A percentile compares a stretch with the other conserved stretches of the same genome.
Conservation (phyloP, 2,329 filamentous ascomycete species). For the Beauveria pseudobassiana region DNA sequence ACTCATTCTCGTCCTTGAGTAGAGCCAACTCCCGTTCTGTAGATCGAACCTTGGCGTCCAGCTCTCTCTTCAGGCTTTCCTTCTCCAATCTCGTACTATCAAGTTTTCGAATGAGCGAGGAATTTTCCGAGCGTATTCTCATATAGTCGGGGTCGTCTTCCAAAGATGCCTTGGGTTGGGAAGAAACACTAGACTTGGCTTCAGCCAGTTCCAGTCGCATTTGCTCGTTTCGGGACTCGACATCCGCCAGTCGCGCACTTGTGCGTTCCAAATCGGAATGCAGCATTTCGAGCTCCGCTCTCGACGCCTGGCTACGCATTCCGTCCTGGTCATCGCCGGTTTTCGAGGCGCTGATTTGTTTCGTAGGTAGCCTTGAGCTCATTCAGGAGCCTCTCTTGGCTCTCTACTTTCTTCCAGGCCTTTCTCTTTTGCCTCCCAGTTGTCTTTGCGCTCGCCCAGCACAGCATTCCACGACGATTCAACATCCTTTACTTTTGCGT, state of each 20-base stretch:
- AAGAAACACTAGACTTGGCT: constrained; percentile 61
- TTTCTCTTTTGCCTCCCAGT: constrained; percentile 93
- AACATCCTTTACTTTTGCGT: constrained; percentile 78
- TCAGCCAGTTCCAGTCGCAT: constrained; percentile 85
- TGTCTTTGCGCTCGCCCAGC: constrained; percentile 86
- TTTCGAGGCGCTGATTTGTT: constrained; percentile 82
- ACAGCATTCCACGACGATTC: constrained; percentile 87
- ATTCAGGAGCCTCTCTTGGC: constrained; percentile 82
- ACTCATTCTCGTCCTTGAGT: constrained; percentile 73
- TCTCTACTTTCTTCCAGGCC: constrained; percentile 87
- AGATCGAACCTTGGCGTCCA: constrained; percentile 68
- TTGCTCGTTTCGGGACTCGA: constrained; percentile 92
- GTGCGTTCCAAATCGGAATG: constrained; percentile 87
- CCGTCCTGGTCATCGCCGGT: constrained; percentile 55
- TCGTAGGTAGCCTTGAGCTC: constrained; percentile 97
- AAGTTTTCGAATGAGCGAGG: constrained; percentile 79
- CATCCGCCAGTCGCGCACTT: constrained; percentile 76
- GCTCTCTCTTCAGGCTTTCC: constrained; percentile 68
- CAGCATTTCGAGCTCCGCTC: constrained; percentile 89
- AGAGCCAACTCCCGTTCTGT: constrained; percentile 71
- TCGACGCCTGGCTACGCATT: constrained; percentile 61
- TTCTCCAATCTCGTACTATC: constrained; percentile 78
- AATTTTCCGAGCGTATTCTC: constrained; percentile 87
- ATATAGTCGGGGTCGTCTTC: constrained; percentile 89
- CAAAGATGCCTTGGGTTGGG: constrained; percentile 52